phyloP scores from a whole-genome alignment of 1,139 yeast genomes.

The Candida tetrigidarum region DNA sequence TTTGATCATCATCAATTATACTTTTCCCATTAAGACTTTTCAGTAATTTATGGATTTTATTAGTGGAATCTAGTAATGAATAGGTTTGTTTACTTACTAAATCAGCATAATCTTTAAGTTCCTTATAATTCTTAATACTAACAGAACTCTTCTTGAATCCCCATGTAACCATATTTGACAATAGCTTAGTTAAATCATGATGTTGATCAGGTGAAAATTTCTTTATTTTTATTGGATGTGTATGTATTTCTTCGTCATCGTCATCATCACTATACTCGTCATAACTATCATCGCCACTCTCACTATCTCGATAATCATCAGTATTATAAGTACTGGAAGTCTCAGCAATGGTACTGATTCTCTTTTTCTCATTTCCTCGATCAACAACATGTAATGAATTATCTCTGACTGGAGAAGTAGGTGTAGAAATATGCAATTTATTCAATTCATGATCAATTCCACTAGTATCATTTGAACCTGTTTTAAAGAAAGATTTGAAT shows the following conservation, averaged over 20 bases:
- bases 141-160: slow-evolving; percentile 23
- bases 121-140: slow-evolving; percentile 7
- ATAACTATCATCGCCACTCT: slow-evolving; percentile 22
- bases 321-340: slow-evolving; percentile 9
- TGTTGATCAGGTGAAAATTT: slow-evolving; percentile 14
- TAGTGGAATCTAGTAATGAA: slow-evolving; percentile 29
- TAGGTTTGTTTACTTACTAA: slow-evolving; percentile 34
- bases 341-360: slow-evolving; percentile 29
- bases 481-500: slow-evolving; percentile 10
- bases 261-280: slow-evolving; percentile 30
- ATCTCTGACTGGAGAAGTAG: not conserved
- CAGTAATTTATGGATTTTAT: slow-evolving; percentile 30
- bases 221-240: slow-evolving; percentile 30
- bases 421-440: not conserved
- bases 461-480: not conserved
- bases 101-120: slow-evolving; percentile 29
- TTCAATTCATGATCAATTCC: slow-evolving; percentile 4
- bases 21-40: slow-evolving; percentile 36
- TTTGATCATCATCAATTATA: slow-evolving; percentile 60
- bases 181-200: slow-evolving; percentile 24
- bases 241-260: slow-evolving; percentile 26
- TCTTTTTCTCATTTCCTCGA: slow-evolving; percentile 15
- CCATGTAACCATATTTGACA: slow-evolving; percentile 40
- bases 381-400: not conserved
- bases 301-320: slow-evolving; percentile 13